Percentiles rank a stretch among this genome's conserved stretches.
Conservation (phyloP, 441 rosid species). For the Eruca vesicaria region DNA sequence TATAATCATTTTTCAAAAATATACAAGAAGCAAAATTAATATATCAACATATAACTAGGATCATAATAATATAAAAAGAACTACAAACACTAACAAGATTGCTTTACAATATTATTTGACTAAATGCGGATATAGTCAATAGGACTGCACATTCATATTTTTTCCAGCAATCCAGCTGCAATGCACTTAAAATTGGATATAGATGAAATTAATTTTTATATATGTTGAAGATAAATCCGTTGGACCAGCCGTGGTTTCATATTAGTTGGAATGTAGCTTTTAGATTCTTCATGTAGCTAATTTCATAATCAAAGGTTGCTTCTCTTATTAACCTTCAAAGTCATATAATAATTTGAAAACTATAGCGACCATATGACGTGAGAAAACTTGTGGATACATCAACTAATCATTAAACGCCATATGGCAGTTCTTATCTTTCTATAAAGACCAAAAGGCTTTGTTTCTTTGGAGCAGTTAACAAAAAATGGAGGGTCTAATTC, state of each 20-base stretch:
- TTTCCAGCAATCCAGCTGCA: not conserved
- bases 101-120: not conserved
- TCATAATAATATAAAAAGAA: not conserved
- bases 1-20: not conserved
- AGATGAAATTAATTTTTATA: not conserved
- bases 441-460: conserved; percentile 9
- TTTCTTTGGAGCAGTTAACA: conserved; percentile 7
- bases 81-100: not conserved
- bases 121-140: not conserved
- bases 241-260: conserved; percentile 24
- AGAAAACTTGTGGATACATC: conserved; percentile 16
- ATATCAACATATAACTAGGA: not conserved
- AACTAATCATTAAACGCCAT: conserved; percentile 22
- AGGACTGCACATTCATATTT: not conserved
- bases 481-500: conserved; percentile 84
- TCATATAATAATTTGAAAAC: not conserved
- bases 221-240: conserved; percentile 16
- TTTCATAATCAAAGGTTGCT: conserved; percentile 40
- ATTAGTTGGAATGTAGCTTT: conserved; percentile 50
- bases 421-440: not conserved
- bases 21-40: not conserved
- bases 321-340: conserved; percentile 14
- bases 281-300: conserved; percentile 39
- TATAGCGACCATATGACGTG: conserved; percentile 22
- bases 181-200: not conserved